Percentiles rank a stretch among this genome's conserved stretches.
Evolutionary conservation across 192 early-diverging fungal species (phyloP).

Genomic region (Rhizophagus sp.): DNA sequence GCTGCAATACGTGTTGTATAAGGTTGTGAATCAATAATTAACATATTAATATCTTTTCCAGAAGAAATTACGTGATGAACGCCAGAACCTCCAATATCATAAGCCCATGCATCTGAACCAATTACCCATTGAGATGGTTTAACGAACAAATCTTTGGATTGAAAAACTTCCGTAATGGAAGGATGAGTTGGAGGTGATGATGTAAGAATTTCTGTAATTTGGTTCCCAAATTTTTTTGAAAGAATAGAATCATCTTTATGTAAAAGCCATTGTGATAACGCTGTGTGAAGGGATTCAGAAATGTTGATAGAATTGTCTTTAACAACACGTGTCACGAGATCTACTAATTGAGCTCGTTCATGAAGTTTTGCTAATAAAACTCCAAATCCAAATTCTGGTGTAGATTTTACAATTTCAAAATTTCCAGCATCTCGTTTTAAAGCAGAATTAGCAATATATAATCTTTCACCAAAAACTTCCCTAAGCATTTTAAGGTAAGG

Average conservation of each 20-base stretch:
- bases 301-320: conserved; percentile 53
- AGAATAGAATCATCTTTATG: conserved; percentile 54
- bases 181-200: neutral
- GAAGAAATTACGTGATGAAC: conserved; percentile 89
- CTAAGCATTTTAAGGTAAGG: conserved; percentile 82
- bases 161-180: conserved; percentile 39
- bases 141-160: conserved; percentile 49
- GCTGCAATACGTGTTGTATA: conserved; percentile 61
- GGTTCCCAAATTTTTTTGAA: conserved; percentile 53
- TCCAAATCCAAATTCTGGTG: conserved; percentile 89
- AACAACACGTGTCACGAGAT: conserved; percentile 58
- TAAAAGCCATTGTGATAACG: conserved; percentile 69
- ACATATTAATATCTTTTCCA: conserved; percentile 84
- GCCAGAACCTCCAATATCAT: conserved; percentile 85
- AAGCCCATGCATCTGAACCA: conserved; percentile 84
- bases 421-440: conserved; percentile 63
- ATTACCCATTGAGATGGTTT: conserved; percentile 84
- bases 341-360: conserved; percentile 65
- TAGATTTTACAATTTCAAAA: conserved; percentile 49
- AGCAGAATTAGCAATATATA: conserved; percentile 79
- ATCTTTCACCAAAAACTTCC: conserved; percentile 75
- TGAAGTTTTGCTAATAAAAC: conserved; percentile 67
- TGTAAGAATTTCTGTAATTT: conserved; percentile 40
- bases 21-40: conserved; percentile 85
- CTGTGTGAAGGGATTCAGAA: conserved; percentile 55